phyloP scores from a whole-genome alignment of 352 stramenopile genomes.

The Phytophthora agathidicida region DNA sequence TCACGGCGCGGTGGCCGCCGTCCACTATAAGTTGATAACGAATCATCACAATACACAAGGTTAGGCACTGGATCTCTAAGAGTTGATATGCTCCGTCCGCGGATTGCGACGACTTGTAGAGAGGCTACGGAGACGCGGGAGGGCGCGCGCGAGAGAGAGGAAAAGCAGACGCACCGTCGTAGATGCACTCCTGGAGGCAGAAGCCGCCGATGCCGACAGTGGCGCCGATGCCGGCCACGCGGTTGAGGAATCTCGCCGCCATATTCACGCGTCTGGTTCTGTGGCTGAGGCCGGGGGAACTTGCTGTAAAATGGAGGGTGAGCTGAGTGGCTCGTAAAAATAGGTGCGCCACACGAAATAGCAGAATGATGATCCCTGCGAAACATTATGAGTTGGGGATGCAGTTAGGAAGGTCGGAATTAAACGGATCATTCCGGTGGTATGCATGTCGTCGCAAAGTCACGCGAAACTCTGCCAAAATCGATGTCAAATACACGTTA shows the following conservation, averaged over 20 bases:
- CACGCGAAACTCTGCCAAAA: conserved; percentile 8
- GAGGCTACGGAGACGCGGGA: neutral
- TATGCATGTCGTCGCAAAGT: conserved; percentile 3
- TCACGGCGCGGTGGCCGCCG: conserved; percentile 97
- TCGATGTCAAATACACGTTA: conserved; percentile 1
- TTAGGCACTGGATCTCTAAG: no score
- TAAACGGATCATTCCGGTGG: conserved; percentile 18
- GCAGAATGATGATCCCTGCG: conserved; percentile 11
- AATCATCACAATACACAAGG: conserved; percentile 10
- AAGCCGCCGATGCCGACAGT: conserved; percentile 74
- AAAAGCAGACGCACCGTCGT: conserved; percentile 69
- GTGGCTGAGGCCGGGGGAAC: conserved; percentile 26
- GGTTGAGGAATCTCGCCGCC: conserved; percentile 80
- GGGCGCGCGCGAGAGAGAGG: neutral
- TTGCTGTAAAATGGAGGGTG: conserved; percentile 17
- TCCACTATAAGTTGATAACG: conserved; percentile 86
- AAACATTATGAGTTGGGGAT: conserved; percentile 4
- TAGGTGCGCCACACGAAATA: conserved; percentile 11
- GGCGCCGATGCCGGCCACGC: conserved; percentile 57
- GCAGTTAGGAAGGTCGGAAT: no score
- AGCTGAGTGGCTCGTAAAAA: conserved; percentile 17
- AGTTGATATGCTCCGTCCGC: no score
- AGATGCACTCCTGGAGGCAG: conserved; percentile 80
- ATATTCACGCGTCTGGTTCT: conserved; percentile 46
- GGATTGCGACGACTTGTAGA: conserved; percentile 11